phyloP scores from a whole-genome alignment of 495 filamentous ascomycete species.

The Letharia columbiana region DNA sequence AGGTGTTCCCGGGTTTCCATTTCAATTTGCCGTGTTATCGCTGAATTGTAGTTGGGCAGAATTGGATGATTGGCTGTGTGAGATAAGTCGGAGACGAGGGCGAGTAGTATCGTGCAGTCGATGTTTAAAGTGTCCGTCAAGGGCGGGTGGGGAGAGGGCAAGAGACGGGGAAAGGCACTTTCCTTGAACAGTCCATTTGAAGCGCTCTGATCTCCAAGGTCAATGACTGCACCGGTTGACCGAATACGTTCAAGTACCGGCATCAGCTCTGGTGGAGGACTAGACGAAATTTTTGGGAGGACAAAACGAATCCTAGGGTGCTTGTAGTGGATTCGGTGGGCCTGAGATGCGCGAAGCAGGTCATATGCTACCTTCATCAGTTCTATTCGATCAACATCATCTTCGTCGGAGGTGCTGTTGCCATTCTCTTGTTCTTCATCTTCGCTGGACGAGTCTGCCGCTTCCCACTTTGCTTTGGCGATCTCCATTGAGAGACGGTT shows the following conservation, averaged over 20 bases:
- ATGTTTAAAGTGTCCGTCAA: constrained; percentile 58
- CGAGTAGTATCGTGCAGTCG: constrained; percentile 66
- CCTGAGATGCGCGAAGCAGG: constrained; percentile 44
- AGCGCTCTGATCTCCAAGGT: constrained; percentile 21
- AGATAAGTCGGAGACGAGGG: constrained; percentile 62
- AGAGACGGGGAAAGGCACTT: constrained; percentile 35
- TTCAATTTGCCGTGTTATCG: constrained; percentile 56
- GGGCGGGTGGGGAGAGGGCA: constrained; percentile 44
- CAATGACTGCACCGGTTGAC: constrained; percentile 46
- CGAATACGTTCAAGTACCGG: constrained; percentile 49
- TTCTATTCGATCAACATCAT: constrained; percentile 18
- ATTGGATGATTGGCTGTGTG: constrained; percentile 35
- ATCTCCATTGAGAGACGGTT: constrained; percentile 51
- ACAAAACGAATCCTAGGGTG: constrained; percentile 54
- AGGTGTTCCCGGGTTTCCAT: constrained; percentile 53
- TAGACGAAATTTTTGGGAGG: constrained; percentile 47
- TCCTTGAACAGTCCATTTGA: constrained; percentile 16
- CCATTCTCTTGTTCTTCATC: constrained; percentile 32
- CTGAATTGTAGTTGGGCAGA: constrained; percentile 43
- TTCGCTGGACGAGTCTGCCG: constrained; percentile 30
- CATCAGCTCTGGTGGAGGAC: constrained; percentile 45
- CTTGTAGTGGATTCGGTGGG: constrained; percentile 47
- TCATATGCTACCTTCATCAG: constrained; percentile 37
- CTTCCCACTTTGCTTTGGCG: constrained; percentile 56
- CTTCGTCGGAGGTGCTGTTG: constrained; percentile 30